phyloP scores from a whole-genome alignment of 805 yeast species.

The Yarrowia hollandica region DNA sequence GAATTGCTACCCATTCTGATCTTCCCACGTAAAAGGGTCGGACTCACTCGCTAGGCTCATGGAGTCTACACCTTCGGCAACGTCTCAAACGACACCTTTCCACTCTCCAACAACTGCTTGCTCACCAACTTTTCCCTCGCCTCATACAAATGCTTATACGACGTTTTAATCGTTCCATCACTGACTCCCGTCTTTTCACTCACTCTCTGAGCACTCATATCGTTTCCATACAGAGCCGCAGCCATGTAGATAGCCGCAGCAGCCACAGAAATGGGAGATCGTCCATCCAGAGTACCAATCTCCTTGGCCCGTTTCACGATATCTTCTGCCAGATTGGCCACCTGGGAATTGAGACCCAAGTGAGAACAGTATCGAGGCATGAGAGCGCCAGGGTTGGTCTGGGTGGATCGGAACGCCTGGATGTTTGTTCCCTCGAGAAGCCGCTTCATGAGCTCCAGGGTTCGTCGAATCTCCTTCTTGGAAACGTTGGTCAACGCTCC shows the following conservation, averaged over 20 bases:
- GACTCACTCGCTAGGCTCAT: not conserved
- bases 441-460: constrained; percentile 80
- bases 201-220: constrained; percentile 72
- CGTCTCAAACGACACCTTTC: constrained; percentile 57
- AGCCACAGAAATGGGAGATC: constrained; percentile 96
- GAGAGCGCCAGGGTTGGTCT: constrained; percentile 89
- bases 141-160: constrained; percentile 78
- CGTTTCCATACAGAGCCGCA: constrained; percentile 79
- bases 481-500: constrained; percentile 94
- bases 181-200: constrained; percentile 94
- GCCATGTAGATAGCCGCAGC: constrained; percentile 97
- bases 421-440: constrained; percentile 46
- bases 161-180: constrained; percentile 94
- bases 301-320: constrained; percentile 89
- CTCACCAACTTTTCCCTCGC: constrained; percentile 72
- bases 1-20: no score
- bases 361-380: constrained; percentile 96
- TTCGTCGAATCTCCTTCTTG: constrained; percentile 89
- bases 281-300: constrained; percentile 90
- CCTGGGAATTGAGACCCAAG: constrained; percentile 78
- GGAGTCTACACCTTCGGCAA: constrained; percentile 44
- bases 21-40: no score
- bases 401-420: constrained; percentile 62
- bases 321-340: constrained; percentile 88
- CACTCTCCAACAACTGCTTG: constrained; percentile 70